Percentiles rank a stretch among this genome's conserved stretches.
These are phyloP conservation scores for Lentinula sp. DNA, from an alignment of 768 basidiomycete species.

Conservation along the genomic window DNA sequence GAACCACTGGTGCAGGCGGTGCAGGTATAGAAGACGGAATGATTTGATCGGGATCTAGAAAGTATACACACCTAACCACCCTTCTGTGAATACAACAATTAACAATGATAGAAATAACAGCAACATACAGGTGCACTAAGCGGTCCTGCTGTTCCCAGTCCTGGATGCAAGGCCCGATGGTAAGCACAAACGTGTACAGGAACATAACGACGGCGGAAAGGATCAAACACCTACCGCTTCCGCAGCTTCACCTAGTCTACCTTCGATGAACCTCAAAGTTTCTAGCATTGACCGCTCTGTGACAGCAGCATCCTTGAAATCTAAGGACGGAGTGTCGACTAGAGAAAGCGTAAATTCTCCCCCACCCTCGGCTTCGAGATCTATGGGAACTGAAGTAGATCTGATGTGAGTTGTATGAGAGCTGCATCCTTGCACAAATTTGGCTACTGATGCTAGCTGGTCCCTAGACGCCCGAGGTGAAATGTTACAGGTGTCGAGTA, in stretches of 20 bases:
- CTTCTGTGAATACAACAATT: background rate
- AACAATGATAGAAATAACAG: background rate
- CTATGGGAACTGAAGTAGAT: conserved; percentile 66
- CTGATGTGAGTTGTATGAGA: conserved; percentile 71
- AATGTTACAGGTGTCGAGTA: conserved; percentile 75
- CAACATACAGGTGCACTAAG: conserved; percentile 72
- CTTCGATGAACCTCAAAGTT: conserved; percentile 66
- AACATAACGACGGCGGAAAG: conserved; percentile 11
- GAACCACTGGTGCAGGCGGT: conserved; percentile 56
- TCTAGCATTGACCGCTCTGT: conserved; percentile 62
- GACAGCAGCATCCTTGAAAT: conserved; percentile 60
- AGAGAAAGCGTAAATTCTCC: conserved; percentile 59
- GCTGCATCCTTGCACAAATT: conserved; percentile 72
- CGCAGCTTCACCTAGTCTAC: conserved; percentile 64
- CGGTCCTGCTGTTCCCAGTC: conserved; percentile 66
- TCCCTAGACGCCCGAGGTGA: conserved; percentile 58
- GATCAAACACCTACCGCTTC: conserved; percentile 61
- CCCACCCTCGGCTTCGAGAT: conserved; percentile 42
- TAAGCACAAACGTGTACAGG: conserved; percentile 15
- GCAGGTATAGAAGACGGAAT: conserved; percentile 64
- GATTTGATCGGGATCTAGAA: conserved; percentile 80
- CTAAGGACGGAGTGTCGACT: conserved; percentile 79
- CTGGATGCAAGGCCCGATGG: conserved; percentile 29
- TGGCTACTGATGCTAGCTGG: conserved; percentile 75
- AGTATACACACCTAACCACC: conserved; percentile 68